These are phyloP conservation scores for Metarhizium rileyi DNA, from an alignment of 2,329 filamentous ascomycete species.

Conservation along the genomic window DNA sequence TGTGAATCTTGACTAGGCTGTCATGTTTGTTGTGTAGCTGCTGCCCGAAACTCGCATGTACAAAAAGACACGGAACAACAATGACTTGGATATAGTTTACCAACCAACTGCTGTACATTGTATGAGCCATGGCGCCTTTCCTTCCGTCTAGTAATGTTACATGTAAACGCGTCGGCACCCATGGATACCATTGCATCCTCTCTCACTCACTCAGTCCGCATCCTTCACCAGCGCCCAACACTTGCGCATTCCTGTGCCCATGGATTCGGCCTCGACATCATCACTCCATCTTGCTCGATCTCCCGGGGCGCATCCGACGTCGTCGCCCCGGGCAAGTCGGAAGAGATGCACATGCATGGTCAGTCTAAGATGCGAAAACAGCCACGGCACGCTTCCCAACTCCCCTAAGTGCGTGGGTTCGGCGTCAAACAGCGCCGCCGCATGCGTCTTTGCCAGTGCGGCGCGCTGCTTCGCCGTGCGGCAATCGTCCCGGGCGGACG, in stretches of 20 bases:
- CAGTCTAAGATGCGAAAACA: slow-evolving; percentile 46
- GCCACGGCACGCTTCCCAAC: slow-evolving; percentile 45
- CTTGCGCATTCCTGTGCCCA: slow-evolving; percentile 50
- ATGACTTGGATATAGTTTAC: background rate
- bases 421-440: slow-evolving; percentile 16
- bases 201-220: slow-evolving; percentile 35
- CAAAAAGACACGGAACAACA: background rate
- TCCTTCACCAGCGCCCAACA: slow-evolving; percentile 39
- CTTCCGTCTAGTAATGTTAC: no score
- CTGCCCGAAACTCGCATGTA: background rate
- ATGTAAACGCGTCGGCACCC: no score
- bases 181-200: no score
- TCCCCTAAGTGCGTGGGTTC: slow-evolving; percentile 25
- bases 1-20: no score
- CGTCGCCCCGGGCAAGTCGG: slow-evolving; percentile 20
- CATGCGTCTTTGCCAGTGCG: slow-evolving; percentile 26
- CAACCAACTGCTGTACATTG: no score
- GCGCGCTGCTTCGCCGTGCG: slow-evolving; percentile 21
- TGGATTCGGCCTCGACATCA: slow-evolving; percentile 38
- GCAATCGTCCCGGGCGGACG: slow-evolving; percentile 16
- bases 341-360: slow-evolving; percentile 49
- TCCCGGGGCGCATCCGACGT: slow-evolving; percentile 5
- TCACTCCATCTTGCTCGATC: slow-evolving; percentile 19
- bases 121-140: no score
- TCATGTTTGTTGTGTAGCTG: no score